Conservation (phyloP, 2,329 filamentous ascomycete genomes). For the Sporothrix variecibatus region DNA sequence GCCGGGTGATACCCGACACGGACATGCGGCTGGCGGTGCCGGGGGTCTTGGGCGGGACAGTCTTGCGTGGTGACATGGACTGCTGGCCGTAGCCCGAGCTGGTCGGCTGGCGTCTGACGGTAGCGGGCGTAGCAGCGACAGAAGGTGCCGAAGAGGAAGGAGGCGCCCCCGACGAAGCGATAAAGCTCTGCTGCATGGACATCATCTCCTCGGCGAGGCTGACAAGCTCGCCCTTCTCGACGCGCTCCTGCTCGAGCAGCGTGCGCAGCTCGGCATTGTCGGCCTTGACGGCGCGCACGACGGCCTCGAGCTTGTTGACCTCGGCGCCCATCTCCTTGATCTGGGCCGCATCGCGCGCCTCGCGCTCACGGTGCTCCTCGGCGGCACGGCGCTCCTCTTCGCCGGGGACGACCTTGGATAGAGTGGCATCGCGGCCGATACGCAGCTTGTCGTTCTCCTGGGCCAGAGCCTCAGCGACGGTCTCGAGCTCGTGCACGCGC, state of each 20-base stretch:
- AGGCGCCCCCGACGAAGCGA: conserved; percentile 28
- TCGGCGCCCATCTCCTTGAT: conserved; percentile 72
- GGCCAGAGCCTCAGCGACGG: conserved; percentile 65
- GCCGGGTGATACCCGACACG: conserved; percentile 30
- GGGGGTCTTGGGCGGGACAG: conserved; percentile 20
- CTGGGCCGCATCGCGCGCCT: conserved; percentile 66
- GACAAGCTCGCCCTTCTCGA: conserved; percentile 83
- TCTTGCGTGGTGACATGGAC: conserved; percentile 24
- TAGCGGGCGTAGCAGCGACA: not conserved
- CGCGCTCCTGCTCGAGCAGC: conserved; percentile 71
- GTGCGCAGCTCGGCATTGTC: conserved; percentile 67
- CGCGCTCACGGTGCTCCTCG: conserved; percentile 56
- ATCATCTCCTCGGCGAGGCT: conserved; percentile 84
- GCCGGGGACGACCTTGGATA: conserved; percentile 57
- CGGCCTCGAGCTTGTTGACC: conserved; percentile 72
- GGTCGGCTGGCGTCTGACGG: not conserved
- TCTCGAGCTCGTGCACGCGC: conserved; percentile 76
- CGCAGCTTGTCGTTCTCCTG: conserved; percentile 76
- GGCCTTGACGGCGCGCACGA: conserved; percentile 67
- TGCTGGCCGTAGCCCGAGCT: conserved; percentile 14
- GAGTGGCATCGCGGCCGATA: conserved; percentile 64
- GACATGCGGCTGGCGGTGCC: conserved; percentile 27
- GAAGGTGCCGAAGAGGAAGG: not conserved
- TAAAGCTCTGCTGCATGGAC: conserved; percentile 58
- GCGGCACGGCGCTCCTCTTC: conserved; percentile 46